Evolutionary conservation across 768 basidiomycete species (phyloP).

Genomic region (Leccinum obscurum): DNA sequence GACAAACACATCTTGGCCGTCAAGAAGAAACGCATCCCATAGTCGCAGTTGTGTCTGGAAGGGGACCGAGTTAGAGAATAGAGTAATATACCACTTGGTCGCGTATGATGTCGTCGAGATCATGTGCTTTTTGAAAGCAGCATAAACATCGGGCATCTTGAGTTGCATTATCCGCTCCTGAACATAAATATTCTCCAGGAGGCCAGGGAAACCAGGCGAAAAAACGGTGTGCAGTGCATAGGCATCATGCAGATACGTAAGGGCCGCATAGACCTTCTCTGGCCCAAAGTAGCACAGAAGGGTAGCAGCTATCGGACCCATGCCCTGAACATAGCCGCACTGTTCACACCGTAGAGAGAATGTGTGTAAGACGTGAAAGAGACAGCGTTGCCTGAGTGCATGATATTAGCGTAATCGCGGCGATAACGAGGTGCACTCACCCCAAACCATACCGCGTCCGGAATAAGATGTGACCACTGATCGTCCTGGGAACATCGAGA

Average conservation of each 20-base stretch:
- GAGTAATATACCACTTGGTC: conserved; percentile 99
- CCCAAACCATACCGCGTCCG: conserved; percentile 94
- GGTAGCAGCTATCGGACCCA: conserved; percentile 97
- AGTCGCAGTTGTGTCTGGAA: conserved; percentile 92
- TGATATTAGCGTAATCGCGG: conserved; percentile 12
- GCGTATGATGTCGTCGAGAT: conserved; percentile 94
- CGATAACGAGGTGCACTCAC: conserved; percentile 46
- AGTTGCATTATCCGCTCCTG: conserved; percentile 87
- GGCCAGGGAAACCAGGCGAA: conserved; percentile 91
- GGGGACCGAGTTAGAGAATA: conserved; percentile 93
- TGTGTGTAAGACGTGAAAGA: conserved; percentile 93
- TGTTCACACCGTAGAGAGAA: conserved; percentile 82
- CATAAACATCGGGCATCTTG: conserved; percentile 88
- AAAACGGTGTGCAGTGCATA: conserved; percentile 90
- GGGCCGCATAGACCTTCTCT: conserved; percentile 79
- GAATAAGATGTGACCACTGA: conserved; percentile 92
- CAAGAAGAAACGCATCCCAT: conserved; percentile 93
- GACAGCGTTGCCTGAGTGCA: conserved; percentile 74
- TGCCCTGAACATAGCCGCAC: conserved; percentile 98
- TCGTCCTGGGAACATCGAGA: conserved; percentile 94
- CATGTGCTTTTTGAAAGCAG: conserved; percentile 82
- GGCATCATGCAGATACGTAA: conserved; percentile 86
- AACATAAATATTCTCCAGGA: conserved; percentile 93
- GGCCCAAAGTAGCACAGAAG: conserved; percentile 93
- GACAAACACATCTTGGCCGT: conserved; percentile 88